Conservation (phyloP, 306 rosid species). For the Cucurbita maxima region DNA sequence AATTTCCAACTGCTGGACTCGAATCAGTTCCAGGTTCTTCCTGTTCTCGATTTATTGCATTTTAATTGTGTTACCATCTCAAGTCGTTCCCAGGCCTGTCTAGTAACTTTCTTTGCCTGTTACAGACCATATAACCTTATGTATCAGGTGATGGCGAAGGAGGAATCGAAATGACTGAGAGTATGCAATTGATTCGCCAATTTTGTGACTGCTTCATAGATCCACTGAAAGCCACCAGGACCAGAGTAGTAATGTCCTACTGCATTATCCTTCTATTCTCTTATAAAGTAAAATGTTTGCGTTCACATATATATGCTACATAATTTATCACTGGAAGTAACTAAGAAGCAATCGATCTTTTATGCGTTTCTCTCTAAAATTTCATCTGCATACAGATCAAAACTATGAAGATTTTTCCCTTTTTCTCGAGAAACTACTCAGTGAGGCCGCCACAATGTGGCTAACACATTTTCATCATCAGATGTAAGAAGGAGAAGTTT, state of each 20-base stretch:
- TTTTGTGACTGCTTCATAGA: conserved; percentile 46
- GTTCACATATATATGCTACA: background rate
- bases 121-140: conserved; percentile 6
- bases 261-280: background rate
- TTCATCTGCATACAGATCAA: background rate
- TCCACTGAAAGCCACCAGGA: conserved; percentile 46
- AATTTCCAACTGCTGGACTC: conserved; percentile 92
- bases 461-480: background rate
- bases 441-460: background rate
- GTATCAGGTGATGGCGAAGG: conserved; percentile 93
- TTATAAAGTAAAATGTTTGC: background rate
- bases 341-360: background rate
- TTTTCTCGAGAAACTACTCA: background rate
- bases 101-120: background rate
- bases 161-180: conserved; percentile 89
- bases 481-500: background rate
- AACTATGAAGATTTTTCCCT: background rate
- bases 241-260: conserved; percentile 63
- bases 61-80: background rate
- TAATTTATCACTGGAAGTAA: no score
- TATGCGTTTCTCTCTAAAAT: background rate
- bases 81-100: background rate
- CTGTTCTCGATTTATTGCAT: background rate
- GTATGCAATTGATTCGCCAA: conserved; percentile 79
- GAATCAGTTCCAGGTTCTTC: conserved; percentile 76